Evolutionary conservation across 306 rosid genomes (phyloP), one percentile per base, ranked within the genome.

Genomic region (Trifolium dubium): DNA sequence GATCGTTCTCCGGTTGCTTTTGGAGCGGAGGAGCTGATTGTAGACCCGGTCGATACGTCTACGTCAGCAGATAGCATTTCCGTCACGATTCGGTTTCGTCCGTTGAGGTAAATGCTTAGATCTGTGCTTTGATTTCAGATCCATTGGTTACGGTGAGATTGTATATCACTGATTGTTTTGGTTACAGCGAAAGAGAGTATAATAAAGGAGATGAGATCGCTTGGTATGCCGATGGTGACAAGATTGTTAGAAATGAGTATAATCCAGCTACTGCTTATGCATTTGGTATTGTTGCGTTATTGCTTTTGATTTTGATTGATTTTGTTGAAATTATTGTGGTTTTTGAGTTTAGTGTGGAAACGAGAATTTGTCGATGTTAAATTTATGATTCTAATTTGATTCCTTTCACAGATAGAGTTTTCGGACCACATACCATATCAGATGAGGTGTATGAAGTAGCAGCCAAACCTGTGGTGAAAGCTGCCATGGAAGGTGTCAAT

Each of bases 401-500:
- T 55, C 62, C 73, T 74, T 70, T 88, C 97, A 89, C 97, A 92
- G 99, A 95, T 92, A 92, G 73, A 82, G 99, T 95, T 67, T 95
- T 92, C 79, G 99, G 99, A 80, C 97, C 84, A 39, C 89, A 95
- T 73, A 83, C 97, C n/a, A 28, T 6, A 77, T 82, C 99, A 2
- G 96, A 81, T 1, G 96, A 92, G 77, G 99, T 95, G 65, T 95
- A 95, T 66, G 99, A 95, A 77, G 97, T 92, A 31, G 99, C 99
- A 4, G 98, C 98, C 10, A 95, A 85, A 78, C 99, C 99, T 56
- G 97, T 95, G 3, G 97, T 95, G 58, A 95, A 88, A 85, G 88
- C 97, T 81, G 96, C 99, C 64, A 95, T 95, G 99, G 99, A 95
- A 78, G 99, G 99, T 67, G 84, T 92, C 82, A 92, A 90, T 77